A percentile compares a stretch with the other conserved stretches of the same genome.
Conservation (phyloP, 371 early-diverging fungal species). For the Quaeritorhiza haematococci region DNA sequence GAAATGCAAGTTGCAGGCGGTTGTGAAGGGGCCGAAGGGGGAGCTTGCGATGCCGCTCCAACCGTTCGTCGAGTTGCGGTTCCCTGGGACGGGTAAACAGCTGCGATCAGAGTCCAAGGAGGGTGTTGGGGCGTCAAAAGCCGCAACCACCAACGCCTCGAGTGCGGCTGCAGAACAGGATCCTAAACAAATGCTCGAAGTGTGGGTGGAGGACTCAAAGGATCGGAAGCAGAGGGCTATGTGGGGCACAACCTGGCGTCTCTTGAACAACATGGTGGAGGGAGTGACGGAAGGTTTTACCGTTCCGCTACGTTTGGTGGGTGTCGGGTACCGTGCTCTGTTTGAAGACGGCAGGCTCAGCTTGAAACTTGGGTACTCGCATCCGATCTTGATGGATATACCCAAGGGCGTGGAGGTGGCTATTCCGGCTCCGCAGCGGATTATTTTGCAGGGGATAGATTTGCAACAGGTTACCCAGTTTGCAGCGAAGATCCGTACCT, state of each 20-base stretch:
- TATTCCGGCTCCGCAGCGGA: slow-evolving; percentile 80
- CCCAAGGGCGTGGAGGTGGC: slow-evolving; percentile 75
- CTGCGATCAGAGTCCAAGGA: background rate
- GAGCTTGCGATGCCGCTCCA: slow-evolving; percentile 68
- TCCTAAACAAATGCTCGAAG: slow-evolving; percentile 43
- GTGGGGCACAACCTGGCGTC: slow-evolving; percentile 95
- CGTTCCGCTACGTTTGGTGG: slow-evolving; percentile 77
- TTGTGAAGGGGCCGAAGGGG: slow-evolving; percentile 80
- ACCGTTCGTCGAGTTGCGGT: slow-evolving; percentile 69
- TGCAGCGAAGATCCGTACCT: slow-evolving; percentile 85
- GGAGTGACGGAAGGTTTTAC: slow-evolving; percentile 91
- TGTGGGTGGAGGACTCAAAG: slow-evolving; percentile 57
- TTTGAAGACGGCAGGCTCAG: slow-evolving; percentile 62
- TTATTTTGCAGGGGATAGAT: slow-evolving; percentile 76
- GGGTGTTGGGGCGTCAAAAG: no score
- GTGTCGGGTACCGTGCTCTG: slow-evolving; percentile 91
- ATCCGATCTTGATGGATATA: slow-evolving; percentile 72
- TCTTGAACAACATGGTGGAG: slow-evolving; percentile 77
- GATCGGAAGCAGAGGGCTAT: slow-evolving; percentile 73
- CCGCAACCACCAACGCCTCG: background rate
- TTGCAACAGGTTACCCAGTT: slow-evolving; percentile 76
- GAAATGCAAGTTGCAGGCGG: slow-evolving; percentile 32
- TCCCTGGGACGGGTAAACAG: slow-evolving; percentile 11
- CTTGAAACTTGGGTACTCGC: slow-evolving; percentile 86
- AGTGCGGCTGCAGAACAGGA: background rate